Evolutionary conservation across 768 basidiomycete genomes (phyloP), one percentile per base, ranked within the genome.

Genomic region (Xerocomellus dryophilus): DNA sequence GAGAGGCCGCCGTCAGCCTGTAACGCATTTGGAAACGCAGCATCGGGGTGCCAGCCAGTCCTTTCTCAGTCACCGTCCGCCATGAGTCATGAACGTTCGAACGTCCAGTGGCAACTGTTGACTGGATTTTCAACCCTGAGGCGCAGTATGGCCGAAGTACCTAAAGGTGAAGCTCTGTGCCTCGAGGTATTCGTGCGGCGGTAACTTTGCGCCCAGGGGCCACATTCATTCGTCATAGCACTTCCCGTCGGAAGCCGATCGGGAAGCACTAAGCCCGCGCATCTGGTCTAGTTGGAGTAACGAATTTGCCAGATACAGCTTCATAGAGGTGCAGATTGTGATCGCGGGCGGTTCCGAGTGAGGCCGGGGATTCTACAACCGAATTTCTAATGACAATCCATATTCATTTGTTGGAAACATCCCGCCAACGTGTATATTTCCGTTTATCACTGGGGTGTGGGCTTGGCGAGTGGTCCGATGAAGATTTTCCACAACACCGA

Each of bases 161-260:
- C 68, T 65, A 66, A 71, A 54, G 48, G 60, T 41, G 56, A 69
- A 65, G 45, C 29, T 59, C 57, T 49, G 6, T 38, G 56, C 69
- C 69, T 71, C 69, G 68, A 68, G 69, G 69, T 59, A 61, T 66
- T 32, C 50, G 68, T 70, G 70, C 61, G 68, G 66, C 64, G 52
- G 53, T 45, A 39, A 55, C 49, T 55, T 68, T 70, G 62, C 68
- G 69, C 61, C 62, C 54, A 61, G 60, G 58, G 56, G 60, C 23
- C 23, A 25, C 21, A 56, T 59, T 56, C 44, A 62, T 61, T 68
- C 64, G 67, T 68, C 70, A 71, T 66, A 46, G 54, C 18, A 44
- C 61, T 53, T 63, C 51, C 66, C 58, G 61, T 57, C 63, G 56
- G 69, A 65, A 58, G 43, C 57, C 49, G 59, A 59, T 70, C 58